Percentiles rank a stretch among this genome's conserved stretches.
phyloP scores from a whole-genome alignment of 345 rosid species.

The Corymbia maculata region DNA sequence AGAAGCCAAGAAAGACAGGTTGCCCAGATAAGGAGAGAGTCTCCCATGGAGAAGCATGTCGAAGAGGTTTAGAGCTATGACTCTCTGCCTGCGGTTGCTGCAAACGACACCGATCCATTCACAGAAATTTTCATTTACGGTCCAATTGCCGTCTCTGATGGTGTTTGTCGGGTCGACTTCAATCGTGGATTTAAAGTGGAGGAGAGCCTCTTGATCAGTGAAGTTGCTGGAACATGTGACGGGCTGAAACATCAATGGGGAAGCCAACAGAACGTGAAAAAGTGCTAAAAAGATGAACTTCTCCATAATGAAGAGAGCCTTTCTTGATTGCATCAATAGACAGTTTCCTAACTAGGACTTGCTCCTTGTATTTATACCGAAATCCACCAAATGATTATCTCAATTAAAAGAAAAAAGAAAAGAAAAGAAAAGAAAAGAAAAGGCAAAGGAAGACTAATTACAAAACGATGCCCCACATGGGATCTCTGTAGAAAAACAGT shows the following conservation, averaged over 20 bases:
- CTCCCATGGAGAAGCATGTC: background rate
- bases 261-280: background rate
- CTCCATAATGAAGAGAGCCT: background rate
- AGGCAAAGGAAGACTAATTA: background rate
- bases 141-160: background rate
- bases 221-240: background rate
- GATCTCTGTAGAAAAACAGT: background rate
- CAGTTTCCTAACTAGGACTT: background rate
- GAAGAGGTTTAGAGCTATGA: background rate
- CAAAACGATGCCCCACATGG: background rate
- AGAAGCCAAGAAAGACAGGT: background rate
- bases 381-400: background rate
- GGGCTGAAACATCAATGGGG: background rate
- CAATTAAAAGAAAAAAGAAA: too few species aligned
- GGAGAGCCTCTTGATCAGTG: background rate
- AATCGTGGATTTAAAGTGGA: background rate
- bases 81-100: background rate
- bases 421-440: rapidly evolving
- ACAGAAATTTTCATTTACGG: background rate
- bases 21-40: background rate
- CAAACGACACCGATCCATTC: background rate
- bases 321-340: background rate
- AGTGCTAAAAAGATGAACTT: background rate
- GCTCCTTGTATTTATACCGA: background rate
- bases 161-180: background rate